Conservation (phyloP, 2,329 filamentous ascomycete species). For the Aspergillus sp. region DNA sequence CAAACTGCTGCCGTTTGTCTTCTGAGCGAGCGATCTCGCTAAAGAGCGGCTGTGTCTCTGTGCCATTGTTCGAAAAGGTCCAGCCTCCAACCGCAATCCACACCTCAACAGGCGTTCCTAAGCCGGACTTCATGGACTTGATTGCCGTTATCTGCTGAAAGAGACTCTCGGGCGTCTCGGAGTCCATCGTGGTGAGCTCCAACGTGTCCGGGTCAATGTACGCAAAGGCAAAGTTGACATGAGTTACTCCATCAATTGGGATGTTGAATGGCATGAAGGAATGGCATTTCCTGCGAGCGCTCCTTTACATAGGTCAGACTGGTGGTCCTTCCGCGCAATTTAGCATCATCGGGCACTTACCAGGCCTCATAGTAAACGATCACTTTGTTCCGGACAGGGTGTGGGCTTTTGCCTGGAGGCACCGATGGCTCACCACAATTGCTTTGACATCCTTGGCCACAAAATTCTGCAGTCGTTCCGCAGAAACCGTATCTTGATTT, state of each 20-base stretch:
- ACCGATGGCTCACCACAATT: conserved; percentile 2
- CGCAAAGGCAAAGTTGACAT: conserved; percentile 33
- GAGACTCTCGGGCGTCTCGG: conserved; percentile 6
- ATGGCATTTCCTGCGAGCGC: conserved; percentile 10
- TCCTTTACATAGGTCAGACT: too few relatives aligned
- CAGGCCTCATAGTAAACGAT: conserved; percentile 30
- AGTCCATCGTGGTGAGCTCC: conserved; percentile 16
- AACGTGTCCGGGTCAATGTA: conserved; percentile 30
- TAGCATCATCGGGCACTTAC: too few relatives aligned
- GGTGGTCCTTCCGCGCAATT: too few relatives aligned
- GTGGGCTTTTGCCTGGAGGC: conserved; percentile 1
- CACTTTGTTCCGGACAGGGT: conserved; percentile 2
- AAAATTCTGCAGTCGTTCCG: conserved; percentile 4
- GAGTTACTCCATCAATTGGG: conserved; percentile 9
- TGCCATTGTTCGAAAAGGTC: conserved; percentile 23
- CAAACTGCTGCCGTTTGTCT: conserved; percentile 5
- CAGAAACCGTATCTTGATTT: conserved; percentile 9
- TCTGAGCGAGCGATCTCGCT: conserved; percentile 7
- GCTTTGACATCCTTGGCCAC: conserved; percentile 4
- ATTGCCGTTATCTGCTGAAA: conserved; percentile 14
- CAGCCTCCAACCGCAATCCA: conserved; percentile 36
- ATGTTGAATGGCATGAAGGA: conserved; percentile 1
- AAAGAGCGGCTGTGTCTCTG: conserved; percentile 10
- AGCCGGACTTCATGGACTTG: conserved; percentile 22
- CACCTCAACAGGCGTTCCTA: conserved; percentile 18